Evolutionary conservation across 23 red algal genomes (phyloP).

Genomic region (Cyanidioschyzon merolae): DNA sequence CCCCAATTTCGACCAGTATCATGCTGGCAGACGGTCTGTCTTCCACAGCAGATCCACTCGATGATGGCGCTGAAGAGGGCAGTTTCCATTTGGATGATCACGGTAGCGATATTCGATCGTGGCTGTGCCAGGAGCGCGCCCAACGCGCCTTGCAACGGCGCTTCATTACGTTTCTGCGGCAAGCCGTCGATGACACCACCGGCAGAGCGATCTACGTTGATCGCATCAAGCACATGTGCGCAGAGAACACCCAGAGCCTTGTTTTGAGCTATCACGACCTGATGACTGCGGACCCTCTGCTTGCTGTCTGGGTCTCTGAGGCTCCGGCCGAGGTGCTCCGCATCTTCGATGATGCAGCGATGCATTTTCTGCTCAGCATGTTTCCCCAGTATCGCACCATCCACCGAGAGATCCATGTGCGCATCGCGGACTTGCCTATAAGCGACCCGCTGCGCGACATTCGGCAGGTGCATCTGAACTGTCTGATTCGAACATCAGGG

Average conservation of each 20-base stretch:
- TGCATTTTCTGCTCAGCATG: conserved; percentile 47
- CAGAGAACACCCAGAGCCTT: conserved; percentile 75
- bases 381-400: conserved; percentile 68
- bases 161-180: conserved; percentile 51
- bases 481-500: conserved; percentile 76
- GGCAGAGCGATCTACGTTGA: conserved; percentile 59
- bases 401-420: conserved; percentile 78
- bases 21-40: conserved; percentile 2
- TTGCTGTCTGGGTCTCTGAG: conserved; percentile 90
- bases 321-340: conserved; percentile 75
- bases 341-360: conserved; percentile 81
- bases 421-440: conserved; percentile 89
- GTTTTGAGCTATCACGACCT: conserved; percentile 74
- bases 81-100: conserved; percentile 44
- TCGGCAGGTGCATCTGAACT: conserved; percentile 96
- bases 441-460: conserved; percentile 81
- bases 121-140: conserved; percentile 36
- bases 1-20: neutral
- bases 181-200: conserved; percentile 48
- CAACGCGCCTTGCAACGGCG: conserved; percentile 47
- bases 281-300: conserved; percentile 46
- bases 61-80: conserved; percentile 24
- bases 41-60: conserved; percentile 25
- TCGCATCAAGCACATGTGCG: conserved; percentile 64
- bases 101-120: conserved; percentile 30